Percentiles rank a stretch among this genome's conserved stretches.
phyloP scores from a whole-genome alignment of 805 yeast species.

The Wickerhamiella musiphila region DNA sequence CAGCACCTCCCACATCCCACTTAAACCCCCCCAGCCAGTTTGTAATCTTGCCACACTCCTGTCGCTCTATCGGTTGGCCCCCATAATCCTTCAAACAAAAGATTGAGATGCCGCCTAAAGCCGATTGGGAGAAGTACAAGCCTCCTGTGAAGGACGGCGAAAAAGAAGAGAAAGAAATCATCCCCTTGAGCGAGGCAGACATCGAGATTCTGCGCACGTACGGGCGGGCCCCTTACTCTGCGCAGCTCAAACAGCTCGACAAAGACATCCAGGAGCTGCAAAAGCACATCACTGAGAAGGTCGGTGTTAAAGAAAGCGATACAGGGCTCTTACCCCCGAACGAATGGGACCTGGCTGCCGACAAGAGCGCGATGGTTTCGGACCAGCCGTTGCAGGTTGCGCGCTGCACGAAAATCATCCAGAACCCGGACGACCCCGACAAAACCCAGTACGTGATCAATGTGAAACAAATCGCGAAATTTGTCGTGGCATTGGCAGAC shows the following conservation, averaged over 20 bases:
- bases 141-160: slow-evolving; percentile 52
- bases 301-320: slow-evolving; percentile 73
- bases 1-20: too few species aligned
- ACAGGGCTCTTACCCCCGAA: slow-evolving; percentile 97
- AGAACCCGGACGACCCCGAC: slow-evolving; percentile 35
- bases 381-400: slow-evolving; percentile 98
- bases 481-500: slow-evolving; percentile 92
- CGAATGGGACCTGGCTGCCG: slow-evolving; percentile 95
- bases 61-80: too few species aligned
- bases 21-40: too few species aligned
- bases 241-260: slow-evolving; percentile 63
- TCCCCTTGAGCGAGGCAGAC: slow-evolving; percentile 87
- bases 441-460: slow-evolving; percentile 88
- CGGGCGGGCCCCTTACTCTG: slow-evolving; percentile 93
- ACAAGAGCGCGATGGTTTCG: slow-evolving; percentile 76
- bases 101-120: slow-evolving; percentile 94
- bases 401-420: slow-evolving; percentile 89
- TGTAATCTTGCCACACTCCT: too few species aligned
- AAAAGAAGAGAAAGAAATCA: slow-evolving; percentile 50
- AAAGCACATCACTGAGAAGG: slow-evolving; percentile 76
- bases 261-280: slow-evolving; percentile 75
- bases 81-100: too few species aligned
- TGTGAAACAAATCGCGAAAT: slow-evolving; percentile 94
- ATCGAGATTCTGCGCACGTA: slow-evolving; percentile 93
- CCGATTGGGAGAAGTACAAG: slow-evolving; percentile 95